Base-by-base conservation (phyloP, 352 stramenopile genomes). In the Blastocystis sp. region DNA sequence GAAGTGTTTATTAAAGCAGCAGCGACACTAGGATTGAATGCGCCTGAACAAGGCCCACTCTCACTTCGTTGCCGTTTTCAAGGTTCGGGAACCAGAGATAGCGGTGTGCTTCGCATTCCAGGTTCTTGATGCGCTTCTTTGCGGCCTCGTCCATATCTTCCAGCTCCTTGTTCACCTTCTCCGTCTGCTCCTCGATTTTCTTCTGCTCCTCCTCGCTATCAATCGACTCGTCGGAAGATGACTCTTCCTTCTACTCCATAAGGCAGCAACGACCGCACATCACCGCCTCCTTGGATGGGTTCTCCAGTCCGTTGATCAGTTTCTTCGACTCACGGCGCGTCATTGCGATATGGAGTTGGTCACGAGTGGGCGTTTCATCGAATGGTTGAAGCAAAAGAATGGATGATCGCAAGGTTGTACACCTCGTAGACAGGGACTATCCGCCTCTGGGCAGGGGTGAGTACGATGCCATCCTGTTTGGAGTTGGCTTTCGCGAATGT, bases 381-480 rank as follows among this genome's bases (percentile, higher is more conserved):
- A 56, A 7, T 14, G 1, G 5, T 56, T n/a, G 19, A 40, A 23
- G 3, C 48, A n/a, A 41, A 52, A 52, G 21, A 14, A 71, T 71
- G 64, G 7, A 4, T 40, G 64, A 71, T 41, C 38, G 14, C 34
- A 23, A 17, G 64, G 38, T n/a, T 41, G 45, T 71, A 40, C 64
- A 71, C 38, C 64, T 71, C 2, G 64, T 17, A 52, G 66, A 45
- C 7, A 48, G 23, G 14, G 40, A 76, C 28, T 76, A 76, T 76
- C 66, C 66, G 28, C 34, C 19, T 19, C 53, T 84, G 2, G 74
- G 74, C 3, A 48, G 40, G 21, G 97, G 96, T 62, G 95, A 99
- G 91, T 99, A 99, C 90, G 97, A 99, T 91, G 96, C 95, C 53
- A 99, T 99, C 91, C 93, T 99, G 65, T 95, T 99, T 84, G 97